phyloP scores from a whole-genome alignment of 2,329 filamentous ascomycete genomes.

The Parascedosporium putredinis region DNA sequence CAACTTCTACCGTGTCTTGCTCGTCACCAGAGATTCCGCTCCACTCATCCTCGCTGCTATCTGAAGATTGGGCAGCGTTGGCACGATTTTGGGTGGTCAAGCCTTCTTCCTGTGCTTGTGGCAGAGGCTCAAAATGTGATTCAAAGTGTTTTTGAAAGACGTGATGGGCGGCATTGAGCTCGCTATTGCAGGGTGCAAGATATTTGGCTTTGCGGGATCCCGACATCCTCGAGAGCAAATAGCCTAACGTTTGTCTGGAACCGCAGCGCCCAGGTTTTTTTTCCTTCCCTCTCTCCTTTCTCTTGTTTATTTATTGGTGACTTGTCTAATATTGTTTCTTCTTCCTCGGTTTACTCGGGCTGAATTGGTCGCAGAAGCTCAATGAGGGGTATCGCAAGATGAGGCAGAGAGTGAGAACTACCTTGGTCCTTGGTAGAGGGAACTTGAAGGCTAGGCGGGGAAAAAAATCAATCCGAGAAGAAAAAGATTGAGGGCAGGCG shows the following conservation, averaged over 20 bases:
- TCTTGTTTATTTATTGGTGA: too few species aligned
- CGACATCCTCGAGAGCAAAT: constrained; percentile 29
- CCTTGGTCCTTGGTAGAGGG: neutral
- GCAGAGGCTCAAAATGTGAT: constrained; percentile 70
- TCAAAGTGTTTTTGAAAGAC: constrained; percentile 82
- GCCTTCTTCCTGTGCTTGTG: constrained; percentile 19
- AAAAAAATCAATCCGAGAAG: neutral
- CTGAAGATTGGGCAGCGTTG: constrained; percentile 16
- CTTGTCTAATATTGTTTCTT: too few species aligned
- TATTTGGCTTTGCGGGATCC: constrained; percentile 35
- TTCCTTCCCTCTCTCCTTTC: too few species aligned
- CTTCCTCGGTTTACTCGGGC: too few species aligned
- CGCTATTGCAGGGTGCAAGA: constrained; percentile 29
- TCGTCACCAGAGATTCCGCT: constrained; percentile 16
- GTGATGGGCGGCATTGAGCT: constrained; percentile 49
- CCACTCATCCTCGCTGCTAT: constrained; percentile 18
- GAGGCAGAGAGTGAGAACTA: neutral
- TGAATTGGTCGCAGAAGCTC: too few species aligned
- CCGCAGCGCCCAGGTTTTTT: too few species aligned
- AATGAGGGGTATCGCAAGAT: too few species aligned
- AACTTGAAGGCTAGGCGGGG: neutral
- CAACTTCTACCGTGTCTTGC: constrained; percentile 39
- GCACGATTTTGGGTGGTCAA: constrained; percentile 23
- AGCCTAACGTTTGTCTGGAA: too few species aligned
- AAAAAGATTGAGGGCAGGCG: neutral